Evolutionary conservation across 1,139 yeast species (phyloP), one percentile per base, ranked within the genome.

Genomic region (Suhomyces bolitotheri): DNA sequence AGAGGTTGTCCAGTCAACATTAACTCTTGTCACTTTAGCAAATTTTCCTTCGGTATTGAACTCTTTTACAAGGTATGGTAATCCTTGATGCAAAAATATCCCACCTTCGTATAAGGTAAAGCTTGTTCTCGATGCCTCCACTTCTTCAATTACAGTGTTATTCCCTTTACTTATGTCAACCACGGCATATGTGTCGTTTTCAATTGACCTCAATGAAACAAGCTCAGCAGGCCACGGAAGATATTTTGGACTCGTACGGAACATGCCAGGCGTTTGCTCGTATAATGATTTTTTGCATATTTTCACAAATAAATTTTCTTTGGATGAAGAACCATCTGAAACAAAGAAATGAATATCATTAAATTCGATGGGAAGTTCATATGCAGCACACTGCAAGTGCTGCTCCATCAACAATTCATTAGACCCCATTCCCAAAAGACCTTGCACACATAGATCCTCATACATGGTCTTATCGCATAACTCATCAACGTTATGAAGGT

Each of bases 21-120:
- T 81, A 0, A 90, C 96, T 38, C 96, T 63, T 47, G 79, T 82
- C 2, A 90, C 96, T 43, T 82, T 82, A 0, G 97, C 97, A 58
- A 64, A 86, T 38, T 71, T 73, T 10, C 78, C 82, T 21, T 85
- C 86, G 0, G 84, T 69, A 47, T 89, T 84, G 51, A 92, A 84
- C 47, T 89, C 95, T 38, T 83, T 77, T 0, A 94, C 90, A 23
- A 94, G 56, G 53, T 89, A 90, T 0, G 97, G 88, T 41, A 78
- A 72, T 3, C 99, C 99, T 58, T 92, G 97, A 53, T 92, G 97
- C 31, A 92, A 74, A 48, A 86, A 89, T 1, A 92, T 89, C 0
- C 95, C 98, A 1, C 98, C 99, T 56, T 92, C 97, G 56, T 94
- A 94, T 1, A 92, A 57, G 0, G 97, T 88, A 55, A 92, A 92